These are phyloP conservation scores for Saturnispora saitoi DNA, from an alignment of 805 yeast genomes.

Conservation along the genomic window DNA sequence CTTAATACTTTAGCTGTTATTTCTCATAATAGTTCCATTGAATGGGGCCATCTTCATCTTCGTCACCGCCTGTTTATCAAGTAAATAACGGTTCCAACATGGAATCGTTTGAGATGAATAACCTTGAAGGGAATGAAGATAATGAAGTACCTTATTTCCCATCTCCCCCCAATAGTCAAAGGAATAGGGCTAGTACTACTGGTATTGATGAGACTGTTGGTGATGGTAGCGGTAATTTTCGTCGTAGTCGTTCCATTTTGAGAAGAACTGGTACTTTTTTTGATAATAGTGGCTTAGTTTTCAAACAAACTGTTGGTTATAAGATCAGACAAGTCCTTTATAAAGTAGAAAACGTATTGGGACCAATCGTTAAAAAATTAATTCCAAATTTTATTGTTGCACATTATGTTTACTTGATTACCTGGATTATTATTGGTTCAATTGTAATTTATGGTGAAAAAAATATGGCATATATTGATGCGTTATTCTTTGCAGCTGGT, in stretches of 20 bases:
- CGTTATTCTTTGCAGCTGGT: slow-evolving; percentile 66
- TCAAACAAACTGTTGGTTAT: slow-evolving; percentile 24
- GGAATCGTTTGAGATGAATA: not conserved
- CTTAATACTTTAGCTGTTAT: not conserved
- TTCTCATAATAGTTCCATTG: not conserved
- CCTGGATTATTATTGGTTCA: slow-evolving; percentile 56
- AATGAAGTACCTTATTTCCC: not conserved
- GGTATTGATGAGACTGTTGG: not conserved
- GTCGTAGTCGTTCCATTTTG: slow-evolving; percentile 5
- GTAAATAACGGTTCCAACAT: not conserved
- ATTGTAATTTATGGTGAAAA: slow-evolving; percentile 69
- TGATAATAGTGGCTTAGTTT: slow-evolving; percentile 8
- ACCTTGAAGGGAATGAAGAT: not conserved
- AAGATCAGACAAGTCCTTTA: slow-evolving; percentile 31
- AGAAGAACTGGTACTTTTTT: slow-evolving; percentile 7
- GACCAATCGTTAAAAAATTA: slow-evolving; percentile 34
- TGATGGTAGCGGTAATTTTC: not conserved
- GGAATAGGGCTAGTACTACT: not conserved
- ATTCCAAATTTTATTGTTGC: slow-evolving; percentile 53
- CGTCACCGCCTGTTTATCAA: not conserved
- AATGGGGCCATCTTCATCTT: not conserved
- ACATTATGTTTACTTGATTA: slow-evolving; percentile 64
- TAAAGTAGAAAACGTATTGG: slow-evolving; percentile 27
- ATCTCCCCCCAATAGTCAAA: not conserved
- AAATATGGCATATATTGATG: slow-evolving; percentile 64